Base-by-base conservation (phyloP, 2,329 filamentous ascomycete species). In the Neofusicoccum kwambonambiense region DNA sequence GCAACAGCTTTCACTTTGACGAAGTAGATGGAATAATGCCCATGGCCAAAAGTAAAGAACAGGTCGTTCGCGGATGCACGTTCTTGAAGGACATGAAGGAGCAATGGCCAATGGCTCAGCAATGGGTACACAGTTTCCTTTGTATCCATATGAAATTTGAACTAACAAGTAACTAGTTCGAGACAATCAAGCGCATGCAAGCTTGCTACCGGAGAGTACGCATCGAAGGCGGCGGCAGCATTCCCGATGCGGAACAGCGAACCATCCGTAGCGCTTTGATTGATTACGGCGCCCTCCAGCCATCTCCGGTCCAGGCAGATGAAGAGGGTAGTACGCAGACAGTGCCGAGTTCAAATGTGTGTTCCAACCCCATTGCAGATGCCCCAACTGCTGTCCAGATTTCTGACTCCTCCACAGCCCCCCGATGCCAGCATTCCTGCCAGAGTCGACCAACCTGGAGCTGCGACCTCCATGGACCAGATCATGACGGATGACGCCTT, bases 121-220 rank as follows among this genome's bases (percentile, higher is more conserved):
- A 75, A 60, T 79, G 77, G 76, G 75, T 75, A 62, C 66, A 70
- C 65, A 31, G 7, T 6, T 34, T 15, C 31, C 11, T 2, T 15
- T 41, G 15, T 39, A 31, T 12, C 15, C 1, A 4, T 2, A 44
- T 12, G 2, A 4, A 17, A 4, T 5, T 17, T 19, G 6, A 51
- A 6, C 35, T 52, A 17, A 64, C 31, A 39, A 13, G 2, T 13
- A 2, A 11, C 3, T 34, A 77, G 76, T 77, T 76, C 37, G 76
- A 79, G 45, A 79, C 77, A 1, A 78, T 79, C 68, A 78, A 78
- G 63, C 76, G 76, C 65, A 79, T 79, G 77, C 76, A 78, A 52
- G 76, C 73, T 0, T 78, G 77, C 67, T 79, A 79, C 65, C 72
- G 74, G 51, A 75, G 74, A 8, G 69, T 75, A 1, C 69, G 72